Base-by-base conservation (phyloP, 352 stramenopile genomes). In the Globisporangium recalcitrans region DNA sequence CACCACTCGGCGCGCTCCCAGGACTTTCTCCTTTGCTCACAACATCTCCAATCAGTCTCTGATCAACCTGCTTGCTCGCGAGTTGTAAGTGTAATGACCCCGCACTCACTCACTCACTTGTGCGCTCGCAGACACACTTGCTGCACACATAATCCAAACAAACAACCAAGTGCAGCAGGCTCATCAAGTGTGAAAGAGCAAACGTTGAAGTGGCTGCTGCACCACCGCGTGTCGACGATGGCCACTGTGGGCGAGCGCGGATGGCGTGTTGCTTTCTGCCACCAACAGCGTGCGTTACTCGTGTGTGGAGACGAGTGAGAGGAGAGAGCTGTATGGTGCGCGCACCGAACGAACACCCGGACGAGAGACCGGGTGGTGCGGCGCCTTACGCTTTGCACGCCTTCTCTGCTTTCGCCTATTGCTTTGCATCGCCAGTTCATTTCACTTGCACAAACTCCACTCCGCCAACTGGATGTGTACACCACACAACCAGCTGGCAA, bases 211-310 rank as follows among this genome's bases (percentile, higher is more conserved):
- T 26, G 19, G 11, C 6, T 31, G 49, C 19, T n/a, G 49, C 27
- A 56, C 27, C 49, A 56, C 49, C 27, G 49, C 49, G 49, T 27
- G 49, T 56, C 49, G 49, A 56, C 49, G 27, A 10, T 24, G 49
- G 26, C 49, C 13, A 40, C 49, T 56, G 16, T 56, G 19, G 3
- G 27, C 26, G 1, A 5, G 27, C 8, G 19, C 9, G 11, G 49
- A 56, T 56, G 2, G 49, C 49, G 49, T 55, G 49, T 55, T 55
- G 27, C 14, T 11, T 19, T 27, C 10, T 5, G 48, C 19, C 27
- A 56, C 27, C 27, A 56, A 56, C 1, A 10, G 16, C 8, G 14
- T 56, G 49, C 49, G 49, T 56, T 56, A 56, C 49, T 11, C 3
- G 48, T 3, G 22, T 5, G 14, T 34, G 24, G 11, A 53, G 47